Conservation (phyloP, 179 eudicot genomes). For the Spergularia azorica region DNA sequence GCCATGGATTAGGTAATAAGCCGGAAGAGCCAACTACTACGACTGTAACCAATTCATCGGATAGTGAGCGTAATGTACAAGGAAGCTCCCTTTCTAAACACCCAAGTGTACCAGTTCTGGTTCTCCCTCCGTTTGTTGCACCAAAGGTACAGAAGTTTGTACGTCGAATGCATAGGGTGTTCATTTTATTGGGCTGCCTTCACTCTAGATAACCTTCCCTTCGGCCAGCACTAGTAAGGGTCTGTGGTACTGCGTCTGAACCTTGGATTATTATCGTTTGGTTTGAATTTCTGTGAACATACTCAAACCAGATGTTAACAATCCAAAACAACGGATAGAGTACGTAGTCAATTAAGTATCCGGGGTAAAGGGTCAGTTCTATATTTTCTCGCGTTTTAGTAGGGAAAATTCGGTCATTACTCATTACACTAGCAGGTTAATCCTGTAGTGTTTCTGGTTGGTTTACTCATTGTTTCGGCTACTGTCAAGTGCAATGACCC, state of each 20-base stretch:
- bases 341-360: background rate
- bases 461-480: background rate
- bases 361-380: background rate
- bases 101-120: background rate
- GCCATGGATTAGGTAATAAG: background rate
- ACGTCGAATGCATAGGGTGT: conserved; percentile 24
- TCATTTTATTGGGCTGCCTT: conserved; percentile 34
- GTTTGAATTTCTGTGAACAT: no score
- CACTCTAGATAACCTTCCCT: conserved; percentile 20
- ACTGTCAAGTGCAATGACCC: background rate
- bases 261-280: no score
- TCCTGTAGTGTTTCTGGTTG: background rate
- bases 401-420: conserved; percentile 15
- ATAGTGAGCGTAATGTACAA: background rate
- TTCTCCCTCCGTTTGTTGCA: conserved; percentile 23
- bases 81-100: conserved; percentile 18
- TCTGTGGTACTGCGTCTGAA: no score
- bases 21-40: conserved; percentile 7
- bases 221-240: no score
- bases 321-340: no score
- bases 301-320: no score
- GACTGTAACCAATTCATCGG: background rate
- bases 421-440: background rate
- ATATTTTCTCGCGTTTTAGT: conserved; percentile 27
- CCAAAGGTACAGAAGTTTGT: conserved; percentile 24